Base-by-base conservation (phyloP, 139 green algal genomes). In the Coelastrella sp. region DNA sequence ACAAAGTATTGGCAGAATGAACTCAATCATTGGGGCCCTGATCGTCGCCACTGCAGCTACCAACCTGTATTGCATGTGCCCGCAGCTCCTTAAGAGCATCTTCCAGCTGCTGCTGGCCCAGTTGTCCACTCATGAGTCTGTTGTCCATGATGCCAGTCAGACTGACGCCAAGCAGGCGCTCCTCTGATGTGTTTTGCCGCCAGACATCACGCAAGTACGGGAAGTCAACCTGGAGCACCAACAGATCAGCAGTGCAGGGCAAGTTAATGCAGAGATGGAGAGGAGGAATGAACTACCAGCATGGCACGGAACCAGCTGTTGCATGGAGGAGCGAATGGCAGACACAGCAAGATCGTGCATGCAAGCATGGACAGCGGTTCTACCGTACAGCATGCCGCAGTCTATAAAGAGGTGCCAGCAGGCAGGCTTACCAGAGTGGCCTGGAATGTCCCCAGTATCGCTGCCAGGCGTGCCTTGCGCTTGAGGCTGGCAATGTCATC, bases 81-180 rank as follows among this genome's bases (percentile, higher is more conserved):
- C n/a, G 64, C 43, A 91, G 67, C 13, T 62, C 3, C 25, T 57
- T 19, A 53, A 91, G 84, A 27, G 67, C 37, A 0, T 60, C 27
- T 2, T 19, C 38, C 30, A 91, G 80, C 35, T 53, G 5, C 23
- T 79, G 64, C 3, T 19, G 4, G 41, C 88, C 88, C 72, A 79
- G 66, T 43, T 75, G 79, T 5, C 88, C 88, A 37, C 53, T 85
- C 5, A 85, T 88, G 59, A 89, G 64, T 4, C 43, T 67, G 80
- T 88, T 89, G 88, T 91, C 88, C 88, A 91, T 91, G 84, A 91
- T 91, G 62, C 88, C 88, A 17, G 88, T 91, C 19, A 91, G 66
- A 37, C 66, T 85, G 23, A 91, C 88, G 13, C 88, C 88, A 78
- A 91, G 88, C 79, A 91, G 85, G 27, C 88, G 79, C 88, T 91